These are phyloP conservation scores for Hericium erinaceus DNA, from an alignment of 768 basidiomycete species.

Conservation along the genomic window DNA sequence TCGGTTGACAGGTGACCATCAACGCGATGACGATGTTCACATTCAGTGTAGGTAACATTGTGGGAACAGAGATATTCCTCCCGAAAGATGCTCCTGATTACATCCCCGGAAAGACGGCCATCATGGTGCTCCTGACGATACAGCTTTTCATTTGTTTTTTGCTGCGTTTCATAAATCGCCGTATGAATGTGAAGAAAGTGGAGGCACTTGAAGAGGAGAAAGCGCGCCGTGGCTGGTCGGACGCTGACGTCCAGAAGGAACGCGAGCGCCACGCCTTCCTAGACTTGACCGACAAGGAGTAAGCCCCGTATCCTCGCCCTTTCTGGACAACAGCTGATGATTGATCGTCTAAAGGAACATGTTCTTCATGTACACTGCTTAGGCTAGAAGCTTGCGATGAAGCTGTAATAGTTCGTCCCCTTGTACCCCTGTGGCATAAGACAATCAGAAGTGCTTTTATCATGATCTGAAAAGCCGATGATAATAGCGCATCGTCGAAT, in stretches of 20 bases:
- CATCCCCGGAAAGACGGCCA: conserved; percentile 57
- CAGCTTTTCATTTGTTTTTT: conserved; percentile 40
- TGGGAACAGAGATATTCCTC: conserved; percentile 56
- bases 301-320: conserved; percentile 15
- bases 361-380: conserved; percentile 51
- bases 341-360: conserved; percentile 31
- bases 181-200: conserved; percentile 41
- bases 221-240: conserved; percentile 43
- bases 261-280: conserved; percentile 53
- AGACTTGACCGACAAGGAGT: conserved; percentile 59
- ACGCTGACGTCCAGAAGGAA: conserved; percentile 47
- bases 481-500: not conserved
- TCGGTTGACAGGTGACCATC: conserved; percentile 34
- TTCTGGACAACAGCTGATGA: not conserved
- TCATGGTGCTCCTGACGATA: conserved; percentile 47
- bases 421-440: not conserved
- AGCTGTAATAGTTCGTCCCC: not conserved
- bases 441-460: not conserved
- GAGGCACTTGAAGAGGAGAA: conserved; percentile 34
- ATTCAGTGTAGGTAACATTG: conserved; percentile 50
- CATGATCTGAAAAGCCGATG: not conserved
- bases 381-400: not conserved
- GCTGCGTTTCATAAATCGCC: conserved; percentile 45
- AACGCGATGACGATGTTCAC: conserved; percentile 50
- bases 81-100: conserved; percentile 54